These are phyloP conservation scores for Ceratocystis lukuohia DNA, from an alignment of 2,329 filamentous ascomycete genomes.

Conservation along the genomic window DNA sequence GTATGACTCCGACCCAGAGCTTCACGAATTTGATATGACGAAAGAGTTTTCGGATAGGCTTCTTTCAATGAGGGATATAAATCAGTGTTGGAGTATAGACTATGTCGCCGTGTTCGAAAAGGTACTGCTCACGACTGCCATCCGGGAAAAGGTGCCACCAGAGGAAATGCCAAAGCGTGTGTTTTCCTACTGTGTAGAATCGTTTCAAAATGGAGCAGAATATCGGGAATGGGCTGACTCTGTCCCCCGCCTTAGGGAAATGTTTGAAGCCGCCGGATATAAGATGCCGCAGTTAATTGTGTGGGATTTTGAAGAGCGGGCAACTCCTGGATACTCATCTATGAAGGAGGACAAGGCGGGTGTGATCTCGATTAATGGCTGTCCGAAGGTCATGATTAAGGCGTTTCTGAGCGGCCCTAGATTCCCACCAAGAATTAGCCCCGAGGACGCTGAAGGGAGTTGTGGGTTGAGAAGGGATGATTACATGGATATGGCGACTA, in stretches of 20 bases:
- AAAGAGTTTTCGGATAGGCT: not conserved
- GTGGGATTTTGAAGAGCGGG: constrained; percentile 39
- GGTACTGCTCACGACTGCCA: constrained; percentile 21
- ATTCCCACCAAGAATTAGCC: constrained; percentile 24
- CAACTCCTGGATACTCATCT: not conserved
- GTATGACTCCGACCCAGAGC: not conserved
- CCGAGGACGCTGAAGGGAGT: too few relatives aligned
- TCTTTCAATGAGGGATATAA: not conserved
- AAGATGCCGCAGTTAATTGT: constrained; percentile 46
- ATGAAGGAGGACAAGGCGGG: constrained; percentile 29
- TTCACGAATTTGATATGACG: not conserved
- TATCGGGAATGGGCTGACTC: constrained; percentile 25
- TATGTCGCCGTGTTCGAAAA: constrained; percentile 44
- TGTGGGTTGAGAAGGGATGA: too few relatives aligned
- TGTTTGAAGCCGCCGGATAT: constrained; percentile 31
- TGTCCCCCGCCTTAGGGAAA: constrained; percentile 33
- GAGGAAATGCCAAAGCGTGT: constrained; percentile 49
- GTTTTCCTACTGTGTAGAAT: constrained; percentile 52
- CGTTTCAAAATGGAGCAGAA: not conserved
- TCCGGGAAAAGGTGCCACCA: constrained; percentile 20
- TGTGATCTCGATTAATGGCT: constrained; percentile 40
- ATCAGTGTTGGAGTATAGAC: constrained; percentile 28
- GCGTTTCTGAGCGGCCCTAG: constrained; percentile 39
- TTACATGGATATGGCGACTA: constrained; percentile 36
- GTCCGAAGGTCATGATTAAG: constrained; percentile 45